phyloP scores from a whole-genome alignment of 2,329 filamentous ascomycete genomes.

The Drechmeria coniospora region DNA sequence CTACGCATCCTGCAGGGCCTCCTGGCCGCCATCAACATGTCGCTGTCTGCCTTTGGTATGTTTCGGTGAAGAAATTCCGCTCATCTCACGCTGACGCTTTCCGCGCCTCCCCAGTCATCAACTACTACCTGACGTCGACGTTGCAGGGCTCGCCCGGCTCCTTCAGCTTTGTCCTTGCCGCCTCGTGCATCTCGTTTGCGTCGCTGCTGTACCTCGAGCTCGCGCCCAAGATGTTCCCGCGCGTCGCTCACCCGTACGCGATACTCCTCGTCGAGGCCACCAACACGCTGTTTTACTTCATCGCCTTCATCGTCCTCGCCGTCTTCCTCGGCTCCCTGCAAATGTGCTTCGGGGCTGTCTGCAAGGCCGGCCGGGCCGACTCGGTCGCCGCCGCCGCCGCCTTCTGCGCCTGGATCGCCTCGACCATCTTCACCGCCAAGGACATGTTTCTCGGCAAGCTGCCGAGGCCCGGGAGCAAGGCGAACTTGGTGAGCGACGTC shows the following conservation, averaged over 20 bases:
- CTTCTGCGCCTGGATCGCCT: conserved; percentile 37
- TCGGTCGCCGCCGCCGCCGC: conserved; percentile 37
- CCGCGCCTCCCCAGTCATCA: conserved; percentile 30
- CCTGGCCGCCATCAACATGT: conserved; percentile 6
- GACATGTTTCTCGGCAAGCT: conserved; percentile 29
- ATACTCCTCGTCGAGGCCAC: conserved; percentile 32
- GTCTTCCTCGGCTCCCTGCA: conserved; percentile 39
- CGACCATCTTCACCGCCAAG: conserved; percentile 28
- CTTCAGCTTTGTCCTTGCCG: conserved; percentile 42
- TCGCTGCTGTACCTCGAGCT: conserved; percentile 39
- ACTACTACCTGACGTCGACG: conserved; percentile 45
- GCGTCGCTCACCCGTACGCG: conserved; percentile 31
- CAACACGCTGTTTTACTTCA: conserved; percentile 42
- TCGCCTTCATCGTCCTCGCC: conserved; percentile 41
- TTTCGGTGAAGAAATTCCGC: no score
- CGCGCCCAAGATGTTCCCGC: conserved; percentile 27
- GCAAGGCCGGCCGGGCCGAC: conserved; percentile 36
- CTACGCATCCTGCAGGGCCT: conserved; percentile 8
- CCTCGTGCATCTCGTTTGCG: conserved; percentile 35
- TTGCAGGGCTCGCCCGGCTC: conserved; percentile 36
- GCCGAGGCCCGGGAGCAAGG: conserved; percentile 14
- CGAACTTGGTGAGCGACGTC: conserved; percentile 23
- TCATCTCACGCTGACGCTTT: no score
- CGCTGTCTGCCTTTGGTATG: conserved; percentile 9
- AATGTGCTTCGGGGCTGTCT: conserved; percentile 43